These are phyloP conservation scores for Anaeromyces robustus DNA, from an alignment of 192 early-diverging fungal species.

Conservation along the genomic window DNA sequence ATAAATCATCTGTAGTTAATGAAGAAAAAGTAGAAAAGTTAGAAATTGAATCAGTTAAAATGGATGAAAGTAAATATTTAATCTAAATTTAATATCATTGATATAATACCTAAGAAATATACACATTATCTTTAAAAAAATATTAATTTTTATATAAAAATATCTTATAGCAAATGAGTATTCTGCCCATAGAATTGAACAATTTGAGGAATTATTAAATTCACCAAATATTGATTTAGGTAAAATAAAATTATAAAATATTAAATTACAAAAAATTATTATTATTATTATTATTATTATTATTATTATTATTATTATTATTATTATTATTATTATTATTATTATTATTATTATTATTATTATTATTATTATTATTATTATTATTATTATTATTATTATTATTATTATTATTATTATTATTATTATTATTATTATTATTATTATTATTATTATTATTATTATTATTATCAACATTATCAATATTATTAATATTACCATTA, in stretches of 20 bases:
- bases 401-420: conserved; percentile 15
- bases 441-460: conserved; percentile 1
- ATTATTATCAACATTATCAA: neutral
- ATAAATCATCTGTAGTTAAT: too few species aligned
- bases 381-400: neutral
- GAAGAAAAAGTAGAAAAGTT: too few species aligned
- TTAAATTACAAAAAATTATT: neutral
- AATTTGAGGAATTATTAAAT: conserved; percentile 40
- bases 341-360: neutral
- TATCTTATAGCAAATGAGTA: conserved; percentile 23
- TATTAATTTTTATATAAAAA: too few species aligned
- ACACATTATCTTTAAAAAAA: too few species aligned
- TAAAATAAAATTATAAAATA: conserved; percentile 1
- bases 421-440: conserved; percentile 5
- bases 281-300: conserved; percentile 21
- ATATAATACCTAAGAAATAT: too few species aligned
- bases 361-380: neutral
- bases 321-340: neutral
- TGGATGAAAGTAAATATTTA: too few species aligned
- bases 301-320: neutral
- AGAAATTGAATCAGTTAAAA: too few species aligned
- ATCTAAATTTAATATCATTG: too few species aligned
- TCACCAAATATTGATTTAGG: conserved; percentile 53
- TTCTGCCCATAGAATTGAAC: conserved; percentile 28
- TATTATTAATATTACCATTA: neutral